These are phyloP conservation scores for Cicer bijugum DNA, from an alignment of 306 rosid species.

Conservation along the genomic window DNA sequence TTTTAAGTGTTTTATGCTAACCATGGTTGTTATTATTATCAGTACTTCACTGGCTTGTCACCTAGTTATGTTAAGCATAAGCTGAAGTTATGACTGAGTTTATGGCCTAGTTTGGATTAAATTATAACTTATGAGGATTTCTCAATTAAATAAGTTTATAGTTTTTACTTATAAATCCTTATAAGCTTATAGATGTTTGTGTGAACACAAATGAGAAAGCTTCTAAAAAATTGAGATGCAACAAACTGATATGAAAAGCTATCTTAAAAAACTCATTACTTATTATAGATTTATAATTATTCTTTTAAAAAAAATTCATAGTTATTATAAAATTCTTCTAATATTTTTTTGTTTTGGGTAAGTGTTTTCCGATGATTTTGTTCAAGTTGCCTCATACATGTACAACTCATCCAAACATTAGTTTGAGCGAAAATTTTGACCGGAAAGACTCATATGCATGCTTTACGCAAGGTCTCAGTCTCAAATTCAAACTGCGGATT, in stretches of 20 bases:
- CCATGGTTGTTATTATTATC: background rate
- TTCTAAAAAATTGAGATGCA: background rate
- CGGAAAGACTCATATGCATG: too few relatives aligned
- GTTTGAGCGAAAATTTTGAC: too few relatives aligned
- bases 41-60: conserved; percentile 14
- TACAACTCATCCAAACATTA: background rate
- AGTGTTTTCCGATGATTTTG: too few relatives aligned
- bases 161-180: background rate
- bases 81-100: background rate
- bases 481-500: too few relatives aligned
- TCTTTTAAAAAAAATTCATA: too few relatives aligned
- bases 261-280: background rate
- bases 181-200: background rate
- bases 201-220: background rate
- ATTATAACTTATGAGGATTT: background rate
- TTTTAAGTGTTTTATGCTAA: background rate
- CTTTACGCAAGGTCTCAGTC: too few relatives aligned
- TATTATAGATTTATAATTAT: too few relatives aligned
- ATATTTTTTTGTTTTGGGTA: too few relatives aligned
- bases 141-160: background rate
- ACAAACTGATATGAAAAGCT: background rate
- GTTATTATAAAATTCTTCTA: too few relatives aligned
- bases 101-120: background rate
- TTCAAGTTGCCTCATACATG: background rate
- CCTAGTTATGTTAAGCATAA: conserved; percentile 4